Percentiles rank a stretch among this genome's conserved stretches.
Evolutionary conservation across 176 grass and related monocot species (phyloP).

Genomic region (Rhynchospora breviuscula): DNA sequence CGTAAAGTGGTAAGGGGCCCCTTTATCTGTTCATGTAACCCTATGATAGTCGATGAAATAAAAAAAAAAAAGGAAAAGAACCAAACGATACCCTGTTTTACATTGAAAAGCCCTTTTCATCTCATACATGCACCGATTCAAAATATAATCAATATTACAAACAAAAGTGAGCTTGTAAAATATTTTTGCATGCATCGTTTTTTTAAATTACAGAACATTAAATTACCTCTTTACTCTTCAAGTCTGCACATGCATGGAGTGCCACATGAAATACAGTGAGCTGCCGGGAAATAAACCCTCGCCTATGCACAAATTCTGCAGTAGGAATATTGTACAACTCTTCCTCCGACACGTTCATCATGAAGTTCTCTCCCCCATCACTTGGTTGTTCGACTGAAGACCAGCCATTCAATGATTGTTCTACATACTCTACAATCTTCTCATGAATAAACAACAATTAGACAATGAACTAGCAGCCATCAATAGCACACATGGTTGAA

Average conservation of each 20-base stretch:
- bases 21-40: background rate
- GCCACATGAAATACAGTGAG: conserved; percentile 91
- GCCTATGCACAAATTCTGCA: conserved; percentile 72
- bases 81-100: background rate
- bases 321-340: conserved; percentile 95
- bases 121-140: background rate
- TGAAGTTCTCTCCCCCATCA: conserved; percentile 83
- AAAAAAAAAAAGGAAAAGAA: background rate
- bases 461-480: background rate
- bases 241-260: conserved; percentile 84
- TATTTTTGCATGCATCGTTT: background rate
- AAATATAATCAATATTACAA: conserved; percentile 3
- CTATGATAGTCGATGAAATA: background rate
- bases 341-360: conserved; percentile 98
- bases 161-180: background rate
- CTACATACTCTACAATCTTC: conserved; percentile 90
- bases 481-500: background rate
- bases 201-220: conserved; percentile 3
- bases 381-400: conserved; percentile 64
- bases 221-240: conserved; percentile 72
- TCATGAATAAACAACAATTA: conserved; percentile 20
- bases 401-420: conserved; percentile 92
- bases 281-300: conserved; percentile 54
- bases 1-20: background rate
- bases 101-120: background rate